Base-by-base conservation (phyloP, 2,329 filamentous ascomycete species). In the Aureobasidium vineae region DNA sequence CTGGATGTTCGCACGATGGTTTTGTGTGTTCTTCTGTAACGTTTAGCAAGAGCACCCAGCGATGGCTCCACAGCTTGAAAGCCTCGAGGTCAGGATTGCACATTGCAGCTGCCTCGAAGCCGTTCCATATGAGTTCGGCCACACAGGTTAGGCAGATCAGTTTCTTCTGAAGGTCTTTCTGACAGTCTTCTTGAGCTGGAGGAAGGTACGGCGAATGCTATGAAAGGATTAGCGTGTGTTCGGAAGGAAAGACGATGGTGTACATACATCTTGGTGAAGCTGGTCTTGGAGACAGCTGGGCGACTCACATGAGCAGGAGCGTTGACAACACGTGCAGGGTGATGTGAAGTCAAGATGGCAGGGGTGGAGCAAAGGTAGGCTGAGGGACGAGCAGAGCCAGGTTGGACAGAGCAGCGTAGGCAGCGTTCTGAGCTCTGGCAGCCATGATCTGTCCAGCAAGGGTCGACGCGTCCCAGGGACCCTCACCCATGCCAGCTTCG, bases 371-470 rank as follows among this genome's bases (percentile, higher is more conserved):
- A 13, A 15, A 41, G 19, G 54, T 45, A 41, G 53, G 53, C 53
- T 40, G 53, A 56, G 33, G 21, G 15, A 28, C 36, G 36, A 56
- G 33, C 5, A 40, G 11, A 59, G 54, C 31, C 21, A 19, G 3
- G 8, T 56, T 26, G 15, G 53, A 41, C 21, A 19, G 21, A 19
- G 53, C 53, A 40, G 36, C 36, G 13, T 21, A 19, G 5, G 21
- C n/a, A 43, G 53, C 53, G n/a, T 56, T 56, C 7, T 28, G 13
- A 41, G 53, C 53, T 59, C 54, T 59, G 40, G 54, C 40, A 45
- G 23, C 38, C 21, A 45, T 31, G 28, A 43, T 33, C 38, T 45
- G 54, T n/a, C 38, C 54, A 21, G 7, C 40, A 45, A 59, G 33
- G 11, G 53, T 6, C 16, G 54, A 45, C 45, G 36, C 28, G 13